A percentile compares a stretch with the other conserved stretches of the same genome.
Evolutionary conservation across 441 rosid genomes (phyloP).

Genomic region (Isatis lusitanica): DNA sequence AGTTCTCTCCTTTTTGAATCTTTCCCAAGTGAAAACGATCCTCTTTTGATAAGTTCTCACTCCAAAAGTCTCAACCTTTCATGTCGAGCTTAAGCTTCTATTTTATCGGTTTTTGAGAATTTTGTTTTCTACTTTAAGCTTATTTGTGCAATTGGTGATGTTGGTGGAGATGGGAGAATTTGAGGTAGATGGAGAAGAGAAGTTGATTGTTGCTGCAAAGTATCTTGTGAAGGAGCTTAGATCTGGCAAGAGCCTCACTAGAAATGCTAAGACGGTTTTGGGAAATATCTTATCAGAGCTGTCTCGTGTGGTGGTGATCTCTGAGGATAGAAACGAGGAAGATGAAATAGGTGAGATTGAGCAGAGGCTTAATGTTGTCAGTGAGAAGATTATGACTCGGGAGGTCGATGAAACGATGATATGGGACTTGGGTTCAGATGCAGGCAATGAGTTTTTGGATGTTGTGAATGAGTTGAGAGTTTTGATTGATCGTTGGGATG

Average conservation of each 20-base stretch:
- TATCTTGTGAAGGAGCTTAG: conserved; percentile 57
- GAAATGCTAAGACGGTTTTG: conserved; percentile 56
- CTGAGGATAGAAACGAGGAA: conserved; percentile 38
- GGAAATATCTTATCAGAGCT: conserved; percentile 62
- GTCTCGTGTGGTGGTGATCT: conserved; percentile 47
- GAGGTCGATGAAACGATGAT: conserved; percentile 77
- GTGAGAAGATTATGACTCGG: conserved; percentile 68
- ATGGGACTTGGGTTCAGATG: conserved; percentile 67
- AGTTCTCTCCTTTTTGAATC: conserved; percentile 12
- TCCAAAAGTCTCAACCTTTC: conserved; percentile 9
- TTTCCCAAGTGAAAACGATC: conserved; percentile 9
- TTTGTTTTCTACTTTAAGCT: not conserved
- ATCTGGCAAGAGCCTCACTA: conserved; percentile 58
- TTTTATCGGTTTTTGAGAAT: conserved; percentile 24
- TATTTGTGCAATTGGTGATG: not conserved
- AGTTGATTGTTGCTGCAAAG: conserved; percentile 67
- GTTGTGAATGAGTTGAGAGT: conserved; percentile 55
- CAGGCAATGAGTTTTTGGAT: conserved; percentile 53
- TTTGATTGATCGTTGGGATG: conserved; percentile 55
- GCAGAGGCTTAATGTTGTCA: conserved; percentile 47
- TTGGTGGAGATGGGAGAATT: conserved; percentile 51
- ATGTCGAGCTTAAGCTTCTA: not conserved
- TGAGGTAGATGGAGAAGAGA: conserved; percentile 58
- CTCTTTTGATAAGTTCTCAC: not conserved
- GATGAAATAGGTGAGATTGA: conserved; percentile 43